Conservation (phyloP, 805 yeast species). For the Ogataea nakhonphanomensis region DNA sequence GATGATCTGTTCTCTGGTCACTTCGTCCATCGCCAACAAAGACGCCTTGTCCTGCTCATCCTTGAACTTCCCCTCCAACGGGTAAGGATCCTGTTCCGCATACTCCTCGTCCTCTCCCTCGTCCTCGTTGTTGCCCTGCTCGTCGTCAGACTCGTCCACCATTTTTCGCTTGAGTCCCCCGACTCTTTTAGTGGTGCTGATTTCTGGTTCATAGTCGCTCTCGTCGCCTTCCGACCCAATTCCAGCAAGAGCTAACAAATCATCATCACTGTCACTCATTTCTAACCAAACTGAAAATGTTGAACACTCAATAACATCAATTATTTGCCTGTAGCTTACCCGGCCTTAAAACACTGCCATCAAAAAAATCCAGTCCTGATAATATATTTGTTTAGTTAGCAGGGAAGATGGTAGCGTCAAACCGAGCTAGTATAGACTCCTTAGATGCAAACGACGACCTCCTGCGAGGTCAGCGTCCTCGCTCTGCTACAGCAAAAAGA, state of each 20-base stretch:
- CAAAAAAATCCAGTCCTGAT: not conserved
- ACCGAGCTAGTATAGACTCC: slow-evolving; percentile 1
- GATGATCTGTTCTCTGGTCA: slow-evolving; percentile 85
- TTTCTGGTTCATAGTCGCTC: slow-evolving; percentile 36
- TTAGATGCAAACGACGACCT: not conserved
- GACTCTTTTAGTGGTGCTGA: slow-evolving; percentile 27
- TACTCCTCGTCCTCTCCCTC: slow-evolving; percentile 34
- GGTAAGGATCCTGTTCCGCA: slow-evolving; percentile 71
- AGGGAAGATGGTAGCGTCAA: not conserved
- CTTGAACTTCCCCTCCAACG: slow-evolving; percentile 86
- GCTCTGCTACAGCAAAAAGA: slow-evolving; percentile 60
- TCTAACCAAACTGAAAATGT: not conserved
- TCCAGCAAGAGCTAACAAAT: slow-evolving; percentile 93
- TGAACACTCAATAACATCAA: not conserved
- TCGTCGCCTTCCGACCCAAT: slow-evolving; percentile 45
- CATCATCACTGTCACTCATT: slow-evolving; percentile 92
- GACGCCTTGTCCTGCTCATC: slow-evolving; percentile 71
- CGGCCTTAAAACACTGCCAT: slow-evolving; percentile 6
- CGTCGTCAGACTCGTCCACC: slow-evolving; percentile 34
- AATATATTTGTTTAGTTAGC: not conserved
- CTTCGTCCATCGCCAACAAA: slow-evolving; percentile 76
- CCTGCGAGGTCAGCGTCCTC: slow-evolving; percentile 2
- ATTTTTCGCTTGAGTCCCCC: slow-evolving; percentile 20
- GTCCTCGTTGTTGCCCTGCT: slow-evolving; percentile 7
- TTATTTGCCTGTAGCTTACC: slow-evolving; percentile 1